Percentiles rank a stretch among this genome's conserved stretches.
Conservation (phyloP, 495 filamentous ascomycete genomes). For the Copromyces sp. region DNA sequence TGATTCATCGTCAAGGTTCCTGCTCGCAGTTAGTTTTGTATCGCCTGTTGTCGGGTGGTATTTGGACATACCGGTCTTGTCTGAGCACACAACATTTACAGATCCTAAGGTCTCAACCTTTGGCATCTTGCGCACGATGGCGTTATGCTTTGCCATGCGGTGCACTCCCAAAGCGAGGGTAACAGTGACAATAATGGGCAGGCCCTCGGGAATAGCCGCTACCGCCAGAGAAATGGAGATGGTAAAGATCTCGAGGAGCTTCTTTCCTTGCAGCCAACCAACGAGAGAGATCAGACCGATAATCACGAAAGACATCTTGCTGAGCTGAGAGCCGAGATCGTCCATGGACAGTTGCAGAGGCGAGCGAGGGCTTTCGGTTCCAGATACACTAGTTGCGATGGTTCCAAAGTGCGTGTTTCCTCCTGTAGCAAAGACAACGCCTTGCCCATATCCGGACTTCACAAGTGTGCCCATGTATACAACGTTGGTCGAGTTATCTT, state of each 20-base stretch:
- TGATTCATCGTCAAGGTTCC: slow-evolving; percentile 94
- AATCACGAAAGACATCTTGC: slow-evolving; percentile 89
- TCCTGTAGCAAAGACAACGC: slow-evolving; percentile 90
- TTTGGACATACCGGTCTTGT: slow-evolving; percentile 65
- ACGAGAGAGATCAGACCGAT: slow-evolving; percentile 87
- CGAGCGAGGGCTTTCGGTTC: slow-evolving; percentile 89
- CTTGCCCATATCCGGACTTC: slow-evolving; percentile 89
- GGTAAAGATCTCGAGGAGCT: slow-evolving; percentile 89
- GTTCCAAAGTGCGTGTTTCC: slow-evolving; percentile 92
- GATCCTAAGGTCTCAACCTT: slow-evolving; percentile 97
- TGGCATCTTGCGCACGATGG: slow-evolving; percentile 88
- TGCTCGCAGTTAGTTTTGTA: slow-evolving; percentile 7
- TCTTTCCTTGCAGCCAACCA: slow-evolving; percentile 79
- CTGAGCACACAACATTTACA: slow-evolving; percentile 96
- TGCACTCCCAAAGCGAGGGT: slow-evolving; percentile 90
- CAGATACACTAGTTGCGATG: slow-evolving; percentile 82
- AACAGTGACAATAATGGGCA: slow-evolving; percentile 96
- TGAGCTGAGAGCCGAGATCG: slow-evolving; percentile 82
- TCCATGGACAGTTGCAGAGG: slow-evolving; percentile 97
- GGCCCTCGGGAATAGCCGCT: slow-evolving; percentile 91
- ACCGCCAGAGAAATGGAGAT: slow-evolving; percentile 96
- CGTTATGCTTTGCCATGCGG: slow-evolving; percentile 85
- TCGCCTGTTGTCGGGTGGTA: not conserved
- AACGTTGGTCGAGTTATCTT: slow-evolving; percentile 53
- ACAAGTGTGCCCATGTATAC: slow-evolving; percentile 98